Evolutionary conservation across 2,329 filamentous ascomycete genomes (phyloP), one percentile per base, ranked within the genome.

Genomic region (Pseudogymnoascus pannorum): DNA sequence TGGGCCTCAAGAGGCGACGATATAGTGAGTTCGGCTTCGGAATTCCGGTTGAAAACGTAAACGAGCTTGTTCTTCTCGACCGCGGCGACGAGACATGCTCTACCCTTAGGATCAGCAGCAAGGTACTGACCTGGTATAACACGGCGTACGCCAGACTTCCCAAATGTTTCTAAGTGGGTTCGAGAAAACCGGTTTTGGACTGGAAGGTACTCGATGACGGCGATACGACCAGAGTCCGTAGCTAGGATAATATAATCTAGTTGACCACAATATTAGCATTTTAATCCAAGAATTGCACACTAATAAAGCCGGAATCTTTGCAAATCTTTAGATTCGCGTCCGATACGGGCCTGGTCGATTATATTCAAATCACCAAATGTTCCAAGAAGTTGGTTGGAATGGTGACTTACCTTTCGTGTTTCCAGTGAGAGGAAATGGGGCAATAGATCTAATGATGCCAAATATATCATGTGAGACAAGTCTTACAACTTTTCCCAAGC

Each of bases 21-120:
- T 58, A 99, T 99, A 40, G 92, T 95, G 69, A 99, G 85, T 74
- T 96, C 91, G 16, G 92, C 92, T 75, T 97, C 91, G 2, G 92
- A 85, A 76, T 96, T 96, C 66, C 95, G 88, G 75, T 97, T 97
- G 67, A 99, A 81, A 70, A 99, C 92, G 76, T 99, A 99, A 67
- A 99, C 94, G 62, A 99, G 87, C 79, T 99, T 99, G 78, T 97
- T 99, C 83, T 99, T 99, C 78, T 99, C 95, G 61, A 92, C 83
- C 4, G 92, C 93, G 7, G 94, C 91, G 64, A 97, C 90, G 72
- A 99, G 81, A 72, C 93, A 96, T 61, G 95, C 95, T 77, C 94
- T 86, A 61, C 94, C 94, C 75, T 96, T 96, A 24, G 94, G 94
- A 71, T 99, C 94, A 59, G 91, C 91, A 6, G 92, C 93, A 26